phyloP scores from a whole-genome alignment of 495 filamentous ascomycete species.

The Chaetomium fimeti region DNA sequence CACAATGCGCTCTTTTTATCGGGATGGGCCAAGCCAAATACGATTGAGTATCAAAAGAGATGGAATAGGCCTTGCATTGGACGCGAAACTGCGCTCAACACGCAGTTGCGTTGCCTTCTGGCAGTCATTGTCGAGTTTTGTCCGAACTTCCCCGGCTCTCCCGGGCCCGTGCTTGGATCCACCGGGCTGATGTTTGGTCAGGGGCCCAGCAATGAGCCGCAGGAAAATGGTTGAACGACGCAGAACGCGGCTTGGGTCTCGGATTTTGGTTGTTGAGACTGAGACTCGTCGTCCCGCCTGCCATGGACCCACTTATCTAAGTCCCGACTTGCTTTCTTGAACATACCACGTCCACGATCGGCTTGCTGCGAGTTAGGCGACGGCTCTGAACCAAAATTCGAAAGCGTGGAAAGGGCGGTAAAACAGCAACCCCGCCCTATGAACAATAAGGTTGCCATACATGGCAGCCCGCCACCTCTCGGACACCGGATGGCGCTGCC shows the following conservation, averaged over 20 bases:
- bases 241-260: background rate
- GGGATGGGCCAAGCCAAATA: background rate
- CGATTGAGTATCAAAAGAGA: too few species aligned
- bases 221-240: slow-evolving; percentile 28
- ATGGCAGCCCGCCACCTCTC: background rate
- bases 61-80: too few species aligned
- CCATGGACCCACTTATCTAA: slow-evolving; percentile 16
- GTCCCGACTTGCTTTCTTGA: background rate
- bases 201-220: slow-evolving; percentile 3
- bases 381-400: background rate
- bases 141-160: slow-evolving; percentile 9
- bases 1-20: background rate
- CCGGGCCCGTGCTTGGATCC: slow-evolving; percentile 23
- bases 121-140: background rate
- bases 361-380: background rate
- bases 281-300: slow-evolving; percentile 18
- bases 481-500: slow-evolving; percentile 24
- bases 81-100: too few species aligned
- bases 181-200: slow-evolving; percentile 27
- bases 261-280: slow-evolving; percentile 32
- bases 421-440: too few species aligned
- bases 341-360: background rate
- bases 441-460: background rate
- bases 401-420: background rate
- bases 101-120: too few species aligned